Conservation (phyloP, 1,284 basidiomycete species). For the Malassezia equina region DNA sequence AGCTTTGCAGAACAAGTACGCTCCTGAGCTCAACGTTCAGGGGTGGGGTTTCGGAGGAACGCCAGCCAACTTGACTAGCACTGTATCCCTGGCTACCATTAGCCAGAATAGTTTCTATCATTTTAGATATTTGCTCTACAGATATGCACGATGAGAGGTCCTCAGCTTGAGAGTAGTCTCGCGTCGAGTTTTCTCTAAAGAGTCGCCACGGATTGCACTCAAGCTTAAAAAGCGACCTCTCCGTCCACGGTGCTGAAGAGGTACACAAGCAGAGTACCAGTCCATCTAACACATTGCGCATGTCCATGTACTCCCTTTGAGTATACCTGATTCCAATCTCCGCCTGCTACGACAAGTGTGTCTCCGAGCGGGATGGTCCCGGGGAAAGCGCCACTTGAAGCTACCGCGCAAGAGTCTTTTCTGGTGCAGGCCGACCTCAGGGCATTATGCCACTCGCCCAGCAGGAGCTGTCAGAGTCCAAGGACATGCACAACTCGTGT, state of each 20-base stretch:
- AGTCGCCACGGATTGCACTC: constrained; percentile 46
- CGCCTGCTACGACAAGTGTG: neutral
- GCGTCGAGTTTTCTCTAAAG: constrained; percentile 41
- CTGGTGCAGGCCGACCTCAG: constrained; percentile 17
- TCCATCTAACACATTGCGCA: neutral
- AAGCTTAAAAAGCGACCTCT: constrained; percentile 26
- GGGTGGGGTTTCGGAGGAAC: too few species aligned
- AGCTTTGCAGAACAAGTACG: too few species aligned
- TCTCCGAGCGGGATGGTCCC: constrained; percentile 15
- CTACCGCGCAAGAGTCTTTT: constrained; percentile 13
- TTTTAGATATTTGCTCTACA: too few species aligned
- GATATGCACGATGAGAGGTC: neutral
- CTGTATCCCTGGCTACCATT: too few species aligned
- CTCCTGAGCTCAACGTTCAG: too few species aligned
- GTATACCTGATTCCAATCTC: constrained; percentile 20
- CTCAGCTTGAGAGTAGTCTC: constrained; percentile 44
- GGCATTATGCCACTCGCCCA: constrained; percentile 17
- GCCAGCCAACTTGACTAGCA: too few species aligned
- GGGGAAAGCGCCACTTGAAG: constrained; percentile 15
- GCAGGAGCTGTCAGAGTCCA: constrained; percentile 16
- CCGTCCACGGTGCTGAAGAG: neutral
- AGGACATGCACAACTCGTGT: neutral
- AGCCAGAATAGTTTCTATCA: neutral
- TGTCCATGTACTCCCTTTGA: neutral
- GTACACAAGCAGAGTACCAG: neutral